These are phyloP conservation scores for Syncephalis fuscata DNA, from an alignment of 371 early-diverging fungal genomes.

Conservation along the genomic window DNA sequence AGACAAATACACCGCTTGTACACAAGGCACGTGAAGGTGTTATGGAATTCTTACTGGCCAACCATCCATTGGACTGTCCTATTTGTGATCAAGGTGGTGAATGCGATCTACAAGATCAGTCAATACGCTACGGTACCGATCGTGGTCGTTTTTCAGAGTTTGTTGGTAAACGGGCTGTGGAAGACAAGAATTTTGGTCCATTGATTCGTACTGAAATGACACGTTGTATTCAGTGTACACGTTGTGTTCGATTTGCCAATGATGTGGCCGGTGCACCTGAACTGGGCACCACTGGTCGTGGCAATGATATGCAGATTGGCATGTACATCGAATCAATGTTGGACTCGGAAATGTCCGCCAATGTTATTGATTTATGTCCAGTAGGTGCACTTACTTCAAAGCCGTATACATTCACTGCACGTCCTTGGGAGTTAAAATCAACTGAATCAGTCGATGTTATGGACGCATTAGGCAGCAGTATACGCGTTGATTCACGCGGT, in stretches of 20 bases:
- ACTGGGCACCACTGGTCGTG: constrained; percentile 89
- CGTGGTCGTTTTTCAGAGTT: constrained; percentile 77
- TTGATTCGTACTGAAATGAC: constrained; percentile 93
- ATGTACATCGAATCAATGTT: constrained; percentile 85
- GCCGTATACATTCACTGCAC: constrained; percentile 85
- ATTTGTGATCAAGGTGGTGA: constrained; percentile 98
- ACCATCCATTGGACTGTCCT: constrained; percentile 97
- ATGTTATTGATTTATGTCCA: constrained; percentile 94
- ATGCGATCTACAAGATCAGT: constrained; percentile 96
- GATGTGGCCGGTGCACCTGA: constrained; percentile 94
- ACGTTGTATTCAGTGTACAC: constrained; percentile 97
- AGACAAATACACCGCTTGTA: constrained; percentile 84
- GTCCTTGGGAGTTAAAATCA: constrained; percentile 95
- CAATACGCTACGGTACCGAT: constrained; percentile 89
- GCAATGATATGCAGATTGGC: constrained; percentile 96
- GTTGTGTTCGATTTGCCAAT: constrained; percentile 96
- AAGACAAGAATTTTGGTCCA: constrained; percentile 95
- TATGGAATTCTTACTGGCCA: constrained; percentile 93
- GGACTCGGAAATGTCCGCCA: constrained; percentile 90
- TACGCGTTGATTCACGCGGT: constrained; percentile 92
- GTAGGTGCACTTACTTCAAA: constrained; percentile 95
- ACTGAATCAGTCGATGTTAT: constrained; percentile 91
- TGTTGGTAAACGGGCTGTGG: constrained; percentile 86
- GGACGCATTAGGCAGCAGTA: constrained; percentile 89
- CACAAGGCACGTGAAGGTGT: constrained; percentile 97